Evolutionary conservation across 495 filamentous ascomycete species (phyloP).

Genomic region (Rhizodiscina lignyota): DNA sequence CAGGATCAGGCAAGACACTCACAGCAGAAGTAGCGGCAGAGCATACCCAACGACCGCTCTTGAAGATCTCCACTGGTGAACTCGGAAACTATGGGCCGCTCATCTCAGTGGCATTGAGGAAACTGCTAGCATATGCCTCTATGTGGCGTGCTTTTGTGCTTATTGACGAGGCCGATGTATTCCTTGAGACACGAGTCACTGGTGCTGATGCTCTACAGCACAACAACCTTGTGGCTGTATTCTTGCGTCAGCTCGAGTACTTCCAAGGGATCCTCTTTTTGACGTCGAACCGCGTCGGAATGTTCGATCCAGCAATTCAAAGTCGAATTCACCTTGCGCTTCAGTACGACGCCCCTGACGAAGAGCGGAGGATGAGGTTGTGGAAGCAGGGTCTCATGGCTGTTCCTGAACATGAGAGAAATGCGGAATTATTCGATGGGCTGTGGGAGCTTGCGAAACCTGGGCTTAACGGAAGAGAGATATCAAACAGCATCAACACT

Average conservation of each 20-base stretch:
- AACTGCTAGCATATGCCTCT: constrained; percentile 6
- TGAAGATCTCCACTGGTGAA: constrained; percentile 4
- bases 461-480: constrained; percentile 21
- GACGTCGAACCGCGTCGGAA: constrained; percentile 11
- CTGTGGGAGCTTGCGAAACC: constrained; percentile 6
- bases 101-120: constrained; percentile 1
- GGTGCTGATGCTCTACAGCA: constrained; percentile 6
- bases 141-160: constrained; percentile 19
- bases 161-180: constrained; percentile 21
- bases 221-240: constrained; percentile 12
- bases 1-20: constrained; percentile 11
- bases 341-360: constrained; percentile 13
- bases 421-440: constrained; percentile 4
- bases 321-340: constrained; percentile 24
- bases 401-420: constrained; percentile 1
- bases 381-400: constrained; percentile 6
- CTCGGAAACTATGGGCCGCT: constrained; percentile 1
- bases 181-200: constrained; percentile 9
- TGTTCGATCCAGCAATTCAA: constrained; percentile 11
- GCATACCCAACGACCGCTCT: constrained; percentile 8
- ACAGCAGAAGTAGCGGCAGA: constrained; percentile 13
- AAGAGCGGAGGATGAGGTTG: constrained; percentile 2
- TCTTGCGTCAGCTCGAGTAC: constrained; percentile 13
- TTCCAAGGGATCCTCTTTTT: constrained; percentile 13
- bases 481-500: constrained; percentile 21